Base-by-base conservation (phyloP, 345 rosid species). In the Conringia planisiliqua region DNA sequence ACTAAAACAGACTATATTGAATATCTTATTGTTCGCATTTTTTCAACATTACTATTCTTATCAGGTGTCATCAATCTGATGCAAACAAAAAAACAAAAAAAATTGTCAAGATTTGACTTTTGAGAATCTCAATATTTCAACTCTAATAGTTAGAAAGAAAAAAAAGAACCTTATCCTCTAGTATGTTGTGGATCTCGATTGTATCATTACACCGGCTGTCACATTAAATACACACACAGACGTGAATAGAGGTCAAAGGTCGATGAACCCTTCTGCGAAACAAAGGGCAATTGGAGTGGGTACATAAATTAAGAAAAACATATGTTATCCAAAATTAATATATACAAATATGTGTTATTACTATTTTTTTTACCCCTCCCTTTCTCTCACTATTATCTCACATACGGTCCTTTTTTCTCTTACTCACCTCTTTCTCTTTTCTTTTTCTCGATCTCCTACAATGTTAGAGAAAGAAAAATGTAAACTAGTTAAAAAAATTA, bases 101-200 rank as follows among this genome's bases (percentile, higher is more conserved):
- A n/a, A n/a, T n/a, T 59, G 52, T 76, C 75, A 76, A 69, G 35
- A 24, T 42, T 62, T 76, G 79, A 76, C 79, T 69, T 75, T 58
- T 24, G 69, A 24, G 64, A 61, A 11, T 52, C 17, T 52, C 58
- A 33, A 70, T 46, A 44, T 11, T 55, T 70, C 59, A 76, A 62
- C 33, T 52, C 13, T 0, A n/a, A 6, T 55, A 2, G 10, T 20
- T 10, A 13, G 47, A 50, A 51, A 42, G 20, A 44, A 44, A 50
- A 51, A 42, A 32, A 44, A 44, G 2, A 70, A 58, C n/a, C 40
- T 43, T 69, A 76, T 76, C 64, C 22, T 32, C 3, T 32, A 51
- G 46, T 43, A 64, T 22, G 54, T 51, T 24, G 52, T 43, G 16
- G 62, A 68, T 69, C 79, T 68, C 69, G 33, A 75, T 50, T 61